Conservation (phyloP, 192 early-diverging fungal species). For the Podila epicladia region DNA sequence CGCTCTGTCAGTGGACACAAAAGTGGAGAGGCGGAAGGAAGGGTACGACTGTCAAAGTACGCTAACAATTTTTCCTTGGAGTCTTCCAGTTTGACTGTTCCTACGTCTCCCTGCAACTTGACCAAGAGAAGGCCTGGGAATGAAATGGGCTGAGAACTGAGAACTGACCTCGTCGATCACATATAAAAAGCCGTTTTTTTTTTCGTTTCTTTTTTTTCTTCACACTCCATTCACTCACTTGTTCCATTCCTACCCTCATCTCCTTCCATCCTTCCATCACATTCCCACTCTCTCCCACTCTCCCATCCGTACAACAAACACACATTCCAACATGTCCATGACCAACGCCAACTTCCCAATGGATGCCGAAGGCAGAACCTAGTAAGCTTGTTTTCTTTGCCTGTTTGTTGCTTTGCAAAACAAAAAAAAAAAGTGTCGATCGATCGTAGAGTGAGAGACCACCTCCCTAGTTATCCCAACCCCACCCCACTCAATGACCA, state of each 20-base stretch:
- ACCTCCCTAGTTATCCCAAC: no score
- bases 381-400: constrained; percentile 41
- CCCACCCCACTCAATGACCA: background rate
- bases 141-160: no score
- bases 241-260: constrained; percentile 1
- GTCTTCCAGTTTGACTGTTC: no score
- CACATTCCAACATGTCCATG: constrained; percentile 42
- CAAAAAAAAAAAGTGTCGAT: no score
- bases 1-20: no score
- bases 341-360: constrained; percentile 85
- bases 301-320: background rate
- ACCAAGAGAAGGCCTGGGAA: no score
- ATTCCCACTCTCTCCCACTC: background rate
- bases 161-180: background rate
- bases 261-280: background rate
- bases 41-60: no score
- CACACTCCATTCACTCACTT: constrained; percentile 9
- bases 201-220: background rate
- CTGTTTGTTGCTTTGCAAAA: no score
- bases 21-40: no score
- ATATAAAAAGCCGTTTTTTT: background rate
- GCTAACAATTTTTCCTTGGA: no score
- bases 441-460: no score
- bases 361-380: constrained; percentile 78
- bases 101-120: no score